Conservation (phyloP, 176 grass and related monocot genomes). For the Chrysopogon serrulatus region DNA sequence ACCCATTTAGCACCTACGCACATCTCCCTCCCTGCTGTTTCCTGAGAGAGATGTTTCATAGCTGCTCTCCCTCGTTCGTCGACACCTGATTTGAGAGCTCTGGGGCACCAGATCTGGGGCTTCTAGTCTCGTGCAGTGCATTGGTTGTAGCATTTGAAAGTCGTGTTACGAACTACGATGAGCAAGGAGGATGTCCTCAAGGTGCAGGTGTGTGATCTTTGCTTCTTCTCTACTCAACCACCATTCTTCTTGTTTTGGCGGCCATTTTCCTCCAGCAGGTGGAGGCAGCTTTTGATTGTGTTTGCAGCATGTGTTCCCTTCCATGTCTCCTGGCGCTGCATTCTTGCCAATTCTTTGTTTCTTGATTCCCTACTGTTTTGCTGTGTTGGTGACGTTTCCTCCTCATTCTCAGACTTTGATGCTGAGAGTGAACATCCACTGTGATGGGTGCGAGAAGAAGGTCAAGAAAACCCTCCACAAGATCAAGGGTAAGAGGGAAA, state of each 20-base stretch:
- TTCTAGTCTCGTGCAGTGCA: neutral
- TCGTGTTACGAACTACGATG: constrained; percentile 23
- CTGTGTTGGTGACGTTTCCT: neutral
- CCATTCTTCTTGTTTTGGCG: neutral
- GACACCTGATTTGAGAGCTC: too few species aligned
- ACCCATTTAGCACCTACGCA: too few species aligned
- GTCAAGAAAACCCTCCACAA: constrained; percentile 66
- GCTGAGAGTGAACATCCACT: constrained; percentile 61
- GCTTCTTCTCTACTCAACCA: neutral
- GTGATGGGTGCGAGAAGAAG: constrained; percentile 62
- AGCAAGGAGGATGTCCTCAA: constrained; percentile 55
- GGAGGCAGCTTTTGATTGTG: neutral
- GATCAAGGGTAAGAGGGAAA: constrained; percentile 32
- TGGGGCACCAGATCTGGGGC: too few species aligned
- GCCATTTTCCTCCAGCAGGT: neutral
- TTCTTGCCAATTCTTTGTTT: too few species aligned
- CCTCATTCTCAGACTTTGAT: constrained; percentile 32
- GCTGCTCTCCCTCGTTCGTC: too few species aligned
- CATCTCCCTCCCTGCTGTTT: too few species aligned
- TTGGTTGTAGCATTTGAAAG: neutral
- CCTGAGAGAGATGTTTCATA: too few species aligned
- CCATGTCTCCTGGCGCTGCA: neutral
- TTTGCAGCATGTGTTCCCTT: neutral
- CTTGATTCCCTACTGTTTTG: neutral
- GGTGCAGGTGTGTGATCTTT: constrained; percentile 31